Base-by-base conservation (phyloP, 805 yeast species). In the Kockiozyma suomiensis region DNA sequence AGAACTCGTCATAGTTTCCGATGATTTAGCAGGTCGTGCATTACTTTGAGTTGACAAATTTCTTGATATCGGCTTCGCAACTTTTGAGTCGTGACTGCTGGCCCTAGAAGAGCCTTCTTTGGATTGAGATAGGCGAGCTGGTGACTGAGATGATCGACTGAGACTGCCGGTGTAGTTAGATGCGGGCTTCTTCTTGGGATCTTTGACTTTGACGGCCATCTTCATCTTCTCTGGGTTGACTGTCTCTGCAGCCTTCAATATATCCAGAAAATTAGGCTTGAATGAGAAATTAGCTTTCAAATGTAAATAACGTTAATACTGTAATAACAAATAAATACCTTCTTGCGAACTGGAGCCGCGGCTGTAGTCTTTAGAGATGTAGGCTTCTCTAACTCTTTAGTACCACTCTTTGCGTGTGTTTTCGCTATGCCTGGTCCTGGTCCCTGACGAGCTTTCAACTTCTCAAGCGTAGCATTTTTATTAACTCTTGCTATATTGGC, bases 181-280 rank as follows among this genome's bases (percentile, higher is more conserved):
- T 3, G 32, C 35, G 4, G 47, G 61, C 23, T 57, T 62, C 42
- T 50, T 54, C 49, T 52, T 74, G 69, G 25, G 53, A 26, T 65
- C 67, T 6, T 57, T 59, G 17, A 75, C 70, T 58, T 75, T 82
- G 73, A 69, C 78, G 58, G 70, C 77, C 65, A 70, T 72, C 49
- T 76, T 81, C 68, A 75, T 75, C 69, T 76, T 78, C 62, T 70
- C 78, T 28, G 78, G 76, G 69, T 86, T 88, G 1, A 87, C 81
- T 12, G 75, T 73, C 13, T 81, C 81, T 0, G 93, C 94, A 70
- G 83, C 82, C 68, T 82, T 82, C 88, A 87, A 83, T 54, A 87
- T 77, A 46, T 88, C 88, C 56, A 79, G 80, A 69, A 86, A 87
- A 17, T 84, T 82, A 70, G 86, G 72, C 69, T 56, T 2, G 19